phyloP scores from a whole-genome alignment of 257 asterid genomes.

The Plantago elongata region DNA sequence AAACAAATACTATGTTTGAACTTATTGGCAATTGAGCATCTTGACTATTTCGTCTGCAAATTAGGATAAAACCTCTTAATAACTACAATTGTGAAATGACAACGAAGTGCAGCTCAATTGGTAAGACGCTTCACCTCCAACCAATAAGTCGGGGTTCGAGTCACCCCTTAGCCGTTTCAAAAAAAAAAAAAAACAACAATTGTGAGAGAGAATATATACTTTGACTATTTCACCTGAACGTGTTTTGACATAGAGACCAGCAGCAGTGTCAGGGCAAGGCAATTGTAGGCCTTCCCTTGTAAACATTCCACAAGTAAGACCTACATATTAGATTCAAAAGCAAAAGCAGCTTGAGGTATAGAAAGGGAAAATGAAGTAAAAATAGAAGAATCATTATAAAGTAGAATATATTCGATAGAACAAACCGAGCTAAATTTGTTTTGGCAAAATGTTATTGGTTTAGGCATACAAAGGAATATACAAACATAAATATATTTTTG shows the following conservation, averaged over 20 bases:
- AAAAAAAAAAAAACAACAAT: no score
- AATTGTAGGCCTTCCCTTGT: constrained; percentile 54
- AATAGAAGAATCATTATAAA: neutral
- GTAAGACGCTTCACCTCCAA: no score
- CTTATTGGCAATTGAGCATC: neutral
- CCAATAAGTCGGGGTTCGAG: no score
- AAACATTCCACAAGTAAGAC: constrained; percentile 81
- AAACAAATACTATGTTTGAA: constrained; percentile 2
- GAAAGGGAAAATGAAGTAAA: constrained; percentile 6
- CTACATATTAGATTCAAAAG: constrained; percentile 35
- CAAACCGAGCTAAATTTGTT: neutral
- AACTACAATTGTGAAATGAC: constrained; percentile 23
- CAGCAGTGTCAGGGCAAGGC: constrained; percentile 68
- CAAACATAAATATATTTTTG: no score
- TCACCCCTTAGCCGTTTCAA: no score
- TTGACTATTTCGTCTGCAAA: constrained; percentile 6
- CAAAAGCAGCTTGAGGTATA: constrained; percentile 1
- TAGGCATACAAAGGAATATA: no score
- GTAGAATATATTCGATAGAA: neutral
- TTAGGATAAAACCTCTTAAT: constrained; percentile 11
- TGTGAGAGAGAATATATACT: constrained; percentile 50
- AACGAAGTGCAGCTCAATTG: no score
- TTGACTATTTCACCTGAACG: constrained; percentile 80
- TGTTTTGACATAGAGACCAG: constrained; percentile 84
- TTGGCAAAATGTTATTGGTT: no score